phyloP scores from a whole-genome alignment of 2,329 filamentous ascomycete species.

The Hortaea sp. region DNA sequence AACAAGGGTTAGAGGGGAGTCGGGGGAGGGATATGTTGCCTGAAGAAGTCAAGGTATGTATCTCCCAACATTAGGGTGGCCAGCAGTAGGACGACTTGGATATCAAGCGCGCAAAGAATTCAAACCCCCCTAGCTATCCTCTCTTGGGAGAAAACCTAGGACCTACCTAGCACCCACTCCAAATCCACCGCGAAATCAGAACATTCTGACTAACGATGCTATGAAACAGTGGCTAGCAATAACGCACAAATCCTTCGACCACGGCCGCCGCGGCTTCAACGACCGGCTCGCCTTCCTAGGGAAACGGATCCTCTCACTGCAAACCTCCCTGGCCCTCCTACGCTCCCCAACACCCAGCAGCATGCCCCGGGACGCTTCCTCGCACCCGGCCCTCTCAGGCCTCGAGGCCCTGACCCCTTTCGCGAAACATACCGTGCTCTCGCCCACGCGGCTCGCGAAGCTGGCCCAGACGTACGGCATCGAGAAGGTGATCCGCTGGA shows the following conservation, averaged over 20 bases:
- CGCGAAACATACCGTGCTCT: slow-evolving; percentile 44
- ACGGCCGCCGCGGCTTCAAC: slow-evolving; percentile 88
- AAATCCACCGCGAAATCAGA: no score
- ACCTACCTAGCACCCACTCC: no score
- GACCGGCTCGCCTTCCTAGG: slow-evolving; percentile 82
- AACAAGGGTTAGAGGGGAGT: slow-evolving; percentile 6
- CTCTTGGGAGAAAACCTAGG: no score
- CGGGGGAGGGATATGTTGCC: slow-evolving; percentile 63
- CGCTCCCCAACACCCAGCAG: neutral
- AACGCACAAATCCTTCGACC: slow-evolving; percentile 97
- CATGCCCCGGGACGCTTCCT: slow-evolving; percentile 34
- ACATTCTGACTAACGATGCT: no score
- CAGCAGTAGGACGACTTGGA: no score
- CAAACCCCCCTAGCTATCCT: no score
- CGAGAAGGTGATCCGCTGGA: slow-evolving; percentile 73
- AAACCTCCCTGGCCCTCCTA: slow-evolving; percentile 54
- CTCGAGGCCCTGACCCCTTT: slow-evolving; percentile 58
- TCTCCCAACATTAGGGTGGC: neutral
- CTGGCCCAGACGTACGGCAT: slow-evolving; percentile 64
- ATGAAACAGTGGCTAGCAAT: slow-evolving; percentile 85
- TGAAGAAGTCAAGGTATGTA: slow-evolving; percentile 65
- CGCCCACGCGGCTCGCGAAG: slow-evolving; percentile 54
- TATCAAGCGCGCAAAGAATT: no score
- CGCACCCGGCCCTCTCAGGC: slow-evolving; percentile 60
- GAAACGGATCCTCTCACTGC: slow-evolving; percentile 53